Percentiles rank a stretch among this genome's conserved stretches.
Conservation (phyloP, 139 green algal genomes). For the Micractinium conductrix region DNA sequence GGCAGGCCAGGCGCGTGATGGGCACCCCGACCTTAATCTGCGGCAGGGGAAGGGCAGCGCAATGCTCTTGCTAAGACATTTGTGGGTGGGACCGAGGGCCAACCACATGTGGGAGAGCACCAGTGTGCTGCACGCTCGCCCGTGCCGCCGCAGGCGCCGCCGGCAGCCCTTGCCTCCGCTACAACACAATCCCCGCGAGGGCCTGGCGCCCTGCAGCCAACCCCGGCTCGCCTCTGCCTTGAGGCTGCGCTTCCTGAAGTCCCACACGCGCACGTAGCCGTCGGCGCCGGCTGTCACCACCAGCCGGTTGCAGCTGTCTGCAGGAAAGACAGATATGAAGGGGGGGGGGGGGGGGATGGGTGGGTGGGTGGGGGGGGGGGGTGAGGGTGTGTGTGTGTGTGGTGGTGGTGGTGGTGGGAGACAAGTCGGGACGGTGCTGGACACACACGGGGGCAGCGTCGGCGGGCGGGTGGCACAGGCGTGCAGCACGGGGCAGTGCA, state of each 20-base stretch:
- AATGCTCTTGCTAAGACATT: too few relatives aligned
- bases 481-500: background rate
- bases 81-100: too few relatives aligned
- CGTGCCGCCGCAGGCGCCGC: too few relatives aligned
- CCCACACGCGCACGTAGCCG: constrained; percentile 79
- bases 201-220: too few relatives aligned
- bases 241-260: constrained; percentile 75
- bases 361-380: background rate
- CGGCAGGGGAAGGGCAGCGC: too few relatives aligned
- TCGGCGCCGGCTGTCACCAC: constrained; percentile 75
- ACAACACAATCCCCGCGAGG: too few relatives aligned
- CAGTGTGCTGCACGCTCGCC: too few relatives aligned
- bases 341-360: background rate
- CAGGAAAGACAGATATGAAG: background rate
- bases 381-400: too few relatives aligned
- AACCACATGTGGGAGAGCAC: too few relatives aligned
- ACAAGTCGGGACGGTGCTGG: background rate
- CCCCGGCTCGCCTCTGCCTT: too few relatives aligned
- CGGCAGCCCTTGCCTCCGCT: too few relatives aligned
- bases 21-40: constrained; percentile 55
- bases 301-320: constrained; percentile 76
- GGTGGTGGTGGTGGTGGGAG: too few relatives aligned
- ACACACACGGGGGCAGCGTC: background rate
- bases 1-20: constrained; percentile 50
- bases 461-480: background rate